phyloP scores from a whole-genome alignment of 1,139 yeast species.

The Groenewaldozyma auringiensis region DNA sequence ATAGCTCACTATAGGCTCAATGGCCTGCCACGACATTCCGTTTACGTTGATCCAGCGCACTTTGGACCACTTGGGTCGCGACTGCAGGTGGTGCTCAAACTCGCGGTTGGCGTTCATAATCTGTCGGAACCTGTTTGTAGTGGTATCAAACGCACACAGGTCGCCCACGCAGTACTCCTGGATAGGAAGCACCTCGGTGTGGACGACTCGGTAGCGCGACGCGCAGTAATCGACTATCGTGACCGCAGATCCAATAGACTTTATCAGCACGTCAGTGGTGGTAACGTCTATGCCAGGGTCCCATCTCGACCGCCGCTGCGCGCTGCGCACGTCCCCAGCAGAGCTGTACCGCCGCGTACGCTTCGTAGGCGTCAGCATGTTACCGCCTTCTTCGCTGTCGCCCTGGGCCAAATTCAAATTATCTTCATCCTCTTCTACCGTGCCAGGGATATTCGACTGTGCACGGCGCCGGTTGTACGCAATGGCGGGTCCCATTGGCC shows the following conservation, averaged over 20 bases:
- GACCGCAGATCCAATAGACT: constrained; percentile 41
- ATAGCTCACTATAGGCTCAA: constrained; percentile 35
- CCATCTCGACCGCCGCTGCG: constrained; percentile 35
- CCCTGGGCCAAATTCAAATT: no score
- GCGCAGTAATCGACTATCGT: constrained; percentile 42
- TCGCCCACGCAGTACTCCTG: constrained; percentile 7
- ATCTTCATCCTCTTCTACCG: background rate
- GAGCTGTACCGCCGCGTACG: background rate
- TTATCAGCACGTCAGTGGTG: constrained; percentile 42
- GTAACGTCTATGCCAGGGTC: constrained; percentile 50
- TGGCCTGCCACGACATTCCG: constrained; percentile 50
- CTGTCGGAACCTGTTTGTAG: constrained; percentile 6
- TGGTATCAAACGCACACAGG: constrained; percentile 2
- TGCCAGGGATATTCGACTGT: background rate
- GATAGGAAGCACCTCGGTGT: constrained; percentile 23
- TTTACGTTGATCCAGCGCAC: constrained; percentile 50
- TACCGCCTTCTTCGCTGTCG: no score
- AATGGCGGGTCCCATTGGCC: background rate
- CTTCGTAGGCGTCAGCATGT: background rate
- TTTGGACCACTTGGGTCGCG: constrained; percentile 40
- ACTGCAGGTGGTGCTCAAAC: constrained; percentile 21
- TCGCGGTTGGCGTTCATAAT: constrained; percentile 12
- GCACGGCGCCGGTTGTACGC: background rate
- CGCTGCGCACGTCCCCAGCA: background rate
- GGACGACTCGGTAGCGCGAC: constrained; percentile 36